Base-by-base conservation (phyloP, 2,329 filamentous ascomycete species). In the Moelleriella libera region DNA sequence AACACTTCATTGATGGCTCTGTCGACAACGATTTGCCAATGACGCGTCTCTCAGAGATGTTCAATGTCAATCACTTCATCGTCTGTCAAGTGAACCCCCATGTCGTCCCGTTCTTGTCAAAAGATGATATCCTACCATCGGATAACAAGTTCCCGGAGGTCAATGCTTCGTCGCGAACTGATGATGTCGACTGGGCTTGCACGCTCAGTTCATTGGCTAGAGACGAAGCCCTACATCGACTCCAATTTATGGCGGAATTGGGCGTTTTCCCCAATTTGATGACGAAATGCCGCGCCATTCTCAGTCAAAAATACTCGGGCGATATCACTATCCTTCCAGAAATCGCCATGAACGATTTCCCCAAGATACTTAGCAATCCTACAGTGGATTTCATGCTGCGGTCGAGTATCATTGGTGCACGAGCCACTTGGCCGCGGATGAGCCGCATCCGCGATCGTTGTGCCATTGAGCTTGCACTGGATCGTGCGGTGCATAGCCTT, bases 31-130 rank as follows among this genome's bases (percentile, higher is more conserved):
- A 97, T 62, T 70, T 97, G 3, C 90, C 90, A 2, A 94, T 94
- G 80, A 88, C 83, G 21, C 79, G 87, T 2, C 71, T 97, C 12
- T 82, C 88, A 1, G 88, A 95, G 59, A 89, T 96, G 84, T 95
- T 96, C 70, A 95, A 96, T 58, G 89, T 96, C 60, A 96, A 96
- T 58, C 90, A 96, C 61, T 96, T 96, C 60, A 96, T 97, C 54
- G 90, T 96, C 14, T 95, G 88, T 0, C 90, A 97, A 61, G 88
- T 96, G 45, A 97, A 97, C 57, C 90, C 90, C 0, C 90, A 97
- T 57, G 86, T 96, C 7, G 79, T 94, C 0, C 87, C 88, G 0
- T 95, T 97, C 57, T 68, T 96, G 12, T 72, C 78, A 12, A 85
- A 82, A 54, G 85, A 94, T 49, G 84, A 88, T 51, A 72, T 75